Percentiles rank a stretch among this genome's conserved stretches.
phyloP scores from a whole-genome alignment of 2,329 filamentous ascomycete genomes.

The Penicillium verrucosum region DNA sequence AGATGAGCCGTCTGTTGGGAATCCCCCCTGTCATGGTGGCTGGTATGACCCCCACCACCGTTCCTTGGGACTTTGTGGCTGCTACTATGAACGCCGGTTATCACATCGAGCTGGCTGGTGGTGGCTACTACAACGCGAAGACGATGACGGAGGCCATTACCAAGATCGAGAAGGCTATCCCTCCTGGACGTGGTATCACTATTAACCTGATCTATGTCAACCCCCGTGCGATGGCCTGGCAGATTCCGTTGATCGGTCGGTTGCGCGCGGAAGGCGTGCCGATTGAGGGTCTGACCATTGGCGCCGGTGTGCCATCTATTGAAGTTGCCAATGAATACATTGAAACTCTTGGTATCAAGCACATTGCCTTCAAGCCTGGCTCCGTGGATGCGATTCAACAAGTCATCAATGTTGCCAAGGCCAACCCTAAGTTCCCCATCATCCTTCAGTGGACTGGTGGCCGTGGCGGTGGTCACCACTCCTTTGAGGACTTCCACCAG shows the following conservation, averaged over 20 bases:
- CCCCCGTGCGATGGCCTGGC: constrained; percentile 52
- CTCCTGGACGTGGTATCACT: constrained; percentile 58
- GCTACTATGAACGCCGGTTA: constrained; percentile 52
- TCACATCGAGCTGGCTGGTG: constrained; percentile 49
- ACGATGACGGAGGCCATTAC: constrained; percentile 77
- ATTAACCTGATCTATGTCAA: constrained; percentile 55
- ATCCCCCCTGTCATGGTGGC: constrained; percentile 85
- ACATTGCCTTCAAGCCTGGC: constrained; percentile 92
- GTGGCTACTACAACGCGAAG: constrained; percentile 63
- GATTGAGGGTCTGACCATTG: constrained; percentile 88
- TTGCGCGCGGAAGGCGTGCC: constrained; percentile 77
- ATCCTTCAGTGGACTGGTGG: constrained; percentile 94
- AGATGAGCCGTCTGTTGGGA: constrained; percentile 85
- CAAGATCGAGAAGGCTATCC: constrained; percentile 81
- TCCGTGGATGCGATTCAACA: constrained; percentile 83
- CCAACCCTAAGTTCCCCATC: constrained; percentile 90
- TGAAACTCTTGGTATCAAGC: constrained; percentile 84
- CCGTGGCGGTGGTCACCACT: constrained; percentile 90
- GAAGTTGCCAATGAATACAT: constrained; percentile 94
- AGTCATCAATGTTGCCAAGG: constrained; percentile 88
- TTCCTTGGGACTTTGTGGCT: constrained; percentile 65
- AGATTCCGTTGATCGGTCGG: constrained; percentile 50
- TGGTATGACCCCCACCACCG: constrained; percentile 89
- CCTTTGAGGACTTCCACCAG: constrained; percentile 91
- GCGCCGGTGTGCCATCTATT: constrained; percentile 88